These are phyloP conservation scores for Leptomonas pyrrhocoris DNA, from an alignment of 208 protist genomes.

Conservation along the genomic window DNA sequence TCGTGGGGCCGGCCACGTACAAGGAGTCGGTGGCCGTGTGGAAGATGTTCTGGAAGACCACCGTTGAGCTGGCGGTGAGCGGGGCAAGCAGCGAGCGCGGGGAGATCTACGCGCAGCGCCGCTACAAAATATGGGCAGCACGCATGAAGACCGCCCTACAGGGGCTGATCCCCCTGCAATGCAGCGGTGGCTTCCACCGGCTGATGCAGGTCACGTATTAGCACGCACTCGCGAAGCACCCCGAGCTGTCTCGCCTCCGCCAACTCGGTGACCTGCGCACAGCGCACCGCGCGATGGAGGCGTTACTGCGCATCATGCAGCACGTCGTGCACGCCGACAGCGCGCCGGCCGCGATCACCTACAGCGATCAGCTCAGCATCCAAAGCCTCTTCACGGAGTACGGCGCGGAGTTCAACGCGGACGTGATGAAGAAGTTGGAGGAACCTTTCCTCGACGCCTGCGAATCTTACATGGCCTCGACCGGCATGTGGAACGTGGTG, in stretches of 20 bases:
- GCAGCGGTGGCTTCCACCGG: conserved; percentile 23
- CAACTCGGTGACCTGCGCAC: conserved; percentile 27
- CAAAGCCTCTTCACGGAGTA: conserved; percentile 37
- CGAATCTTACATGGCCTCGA: conserved; percentile 25
- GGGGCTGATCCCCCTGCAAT: conserved; percentile 18
- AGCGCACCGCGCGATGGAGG: conserved; percentile 25
- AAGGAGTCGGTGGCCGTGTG: background rate
- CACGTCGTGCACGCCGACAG: conserved; percentile 24
- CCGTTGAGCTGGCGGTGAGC: background rate
- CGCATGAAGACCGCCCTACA: conserved; percentile 11
- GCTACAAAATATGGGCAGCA: conserved; percentile 13
- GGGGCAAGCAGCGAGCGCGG: conserved; percentile 5
- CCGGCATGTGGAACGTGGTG: conserved; percentile 26
- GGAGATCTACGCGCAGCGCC: conserved; percentile 11
- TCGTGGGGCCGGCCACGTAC: conserved; percentile 5
- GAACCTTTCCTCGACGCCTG: conserved; percentile 70
- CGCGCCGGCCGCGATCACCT: conserved; percentile 1
- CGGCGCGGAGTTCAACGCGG: conserved; percentile 31
- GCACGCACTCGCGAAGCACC: conserved; percentile 22
- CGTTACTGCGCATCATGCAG: conserved; percentile 29
- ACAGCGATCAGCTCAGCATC: conserved; percentile 53
- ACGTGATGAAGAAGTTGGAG: conserved; percentile 38
- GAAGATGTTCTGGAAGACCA: conserved; percentile 1
- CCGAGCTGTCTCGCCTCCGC: conserved; percentile 19
- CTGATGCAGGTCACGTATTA: conserved; percentile 39